Evolutionary conservation across 805 yeast species (phyloP), one percentile per base, ranked within the genome.

Genomic region (Candida silvatica): DNA sequence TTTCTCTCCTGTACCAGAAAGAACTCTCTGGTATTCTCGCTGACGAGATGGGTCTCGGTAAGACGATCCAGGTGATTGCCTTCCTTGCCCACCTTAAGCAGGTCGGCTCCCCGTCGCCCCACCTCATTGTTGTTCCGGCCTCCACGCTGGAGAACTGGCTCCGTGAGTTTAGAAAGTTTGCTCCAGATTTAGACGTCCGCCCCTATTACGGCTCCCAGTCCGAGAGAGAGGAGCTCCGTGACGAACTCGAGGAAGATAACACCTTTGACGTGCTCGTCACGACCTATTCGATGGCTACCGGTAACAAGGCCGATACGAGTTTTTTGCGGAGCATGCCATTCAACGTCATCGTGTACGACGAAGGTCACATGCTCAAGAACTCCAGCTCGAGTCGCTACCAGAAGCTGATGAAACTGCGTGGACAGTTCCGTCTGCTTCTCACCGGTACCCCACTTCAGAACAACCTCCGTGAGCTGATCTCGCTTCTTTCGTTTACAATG

Each of bases 361-460:
- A 92, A 64, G 99, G 99, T 2, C 99, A 92, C 58, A 79, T 92
- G 84, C 67, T 92, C 46, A 92, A 92, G 55, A 92, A 92, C 57
- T 82, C 95, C 3, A 67, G 71, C 40, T 74, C 92, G 20, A 97
- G 90, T 49, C 69, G 99, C 46, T 92, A 90, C 54, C 67, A 64
- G 40, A 90, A 87, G 58, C 66, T 92, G 41, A 88, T 90, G 94
- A 75, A 75, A 48, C 63, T 92, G 35, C 71, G 69, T 39, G 96
- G 92, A 1, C 69, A 72, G n/a, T 92, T 90, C 61, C 69, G 98
- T 47, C 62, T 92, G 22, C 59, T 92, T 31, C 67, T 92, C 40
- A 92, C 99, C 1, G 99, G 99, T 56, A 92, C 99, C 0, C 99
- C 99, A 6, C 63, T 92, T 40, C 99, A 92, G 54, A 92, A 92